Base-by-base conservation (phyloP, 2,329 filamentous ascomycete species). In the Cercospora sp. region DNA sequence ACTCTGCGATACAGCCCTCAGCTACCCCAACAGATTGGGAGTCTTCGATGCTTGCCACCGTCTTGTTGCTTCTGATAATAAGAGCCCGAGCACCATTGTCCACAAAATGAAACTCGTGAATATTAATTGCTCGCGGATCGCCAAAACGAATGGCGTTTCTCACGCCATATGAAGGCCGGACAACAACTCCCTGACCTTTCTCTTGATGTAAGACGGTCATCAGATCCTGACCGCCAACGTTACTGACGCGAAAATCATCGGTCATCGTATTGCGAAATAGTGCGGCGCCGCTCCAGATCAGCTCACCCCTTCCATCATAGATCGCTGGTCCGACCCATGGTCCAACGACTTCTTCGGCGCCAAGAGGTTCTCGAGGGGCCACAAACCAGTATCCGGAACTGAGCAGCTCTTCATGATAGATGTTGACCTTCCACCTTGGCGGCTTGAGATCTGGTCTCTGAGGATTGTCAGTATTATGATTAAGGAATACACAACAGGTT, bases 231-330 rank as follows among this genome's bases (percentile, higher is more conserved):
- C 66, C 66, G 4, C 55, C 60, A 20, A 69, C 67, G 39, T 66
- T 67, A 59, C 69, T 69, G 8, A 72, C 28, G 6, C 63, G 64
- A 51, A 72, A 71, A 16, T 70, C 70, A 58, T 70, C 66, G 39
- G 69, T 68, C 8, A 59, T 39, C 1, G 60, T 61, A 23, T 67
- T 64, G 16, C 39, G 53, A 57, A 68, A 63, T n/a, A 39, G 30
- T n/a, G 59, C 39, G 12, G 60, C 64, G 13, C 64, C 64, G 33
- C 65, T 67, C 67, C 67, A 69, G 28, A 69, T 23, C 9, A 69
- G 33, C 28, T 69, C 67, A 20, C 67, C 67, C 23, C 36, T 10
- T 12, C 58, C 55, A 45, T 67, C 67, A 61, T 69, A 69, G 42
- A 69, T 69, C 8, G 55, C 31, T 6, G 67, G 67, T 33, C 61